Evolutionary conservation across 768 basidiomycete species (phyloP).

Genomic region (Leccinum rimulosum): DNA sequence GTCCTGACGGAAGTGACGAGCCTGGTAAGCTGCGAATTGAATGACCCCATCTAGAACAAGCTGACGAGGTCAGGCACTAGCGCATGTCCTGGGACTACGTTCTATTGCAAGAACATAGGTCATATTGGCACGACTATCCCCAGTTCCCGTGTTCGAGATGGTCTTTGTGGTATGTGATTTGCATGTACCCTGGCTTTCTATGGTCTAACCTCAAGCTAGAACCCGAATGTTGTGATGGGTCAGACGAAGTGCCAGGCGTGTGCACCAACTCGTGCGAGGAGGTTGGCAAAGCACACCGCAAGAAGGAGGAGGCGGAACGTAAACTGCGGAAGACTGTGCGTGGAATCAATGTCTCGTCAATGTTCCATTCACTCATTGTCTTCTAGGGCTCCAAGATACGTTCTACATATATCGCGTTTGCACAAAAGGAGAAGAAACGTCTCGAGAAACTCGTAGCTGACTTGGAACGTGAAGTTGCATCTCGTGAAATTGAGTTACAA

Average conservation of each 20-base stretch:
- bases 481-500: constrained; percentile 68
- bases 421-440: constrained; percentile 85
- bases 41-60: constrained; percentile 3
- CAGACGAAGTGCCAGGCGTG: constrained; percentile 81
- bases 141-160: constrained; percentile 85
- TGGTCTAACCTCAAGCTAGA: constrained; percentile 47
- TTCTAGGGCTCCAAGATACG: constrained; percentile 88
- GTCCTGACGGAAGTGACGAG: constrained; percentile 92
- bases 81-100: constrained; percentile 72
- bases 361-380: neutral
- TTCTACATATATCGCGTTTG: constrained; percentile 80
- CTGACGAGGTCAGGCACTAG: constrained; percentile 60
- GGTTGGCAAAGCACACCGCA: constrained; percentile 67
- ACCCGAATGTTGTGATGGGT: constrained; percentile 91
- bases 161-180: constrained; percentile 75
- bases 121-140: constrained; percentile 81
- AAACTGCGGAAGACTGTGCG: constrained; percentile 80
- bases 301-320: constrained; percentile 65
- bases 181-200: neutral
- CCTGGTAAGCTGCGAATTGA: constrained; percentile 54
- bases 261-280: constrained; percentile 79
- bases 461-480: constrained; percentile 55
- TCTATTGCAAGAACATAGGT: constrained; percentile 86
- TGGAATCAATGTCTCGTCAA: neutral
- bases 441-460: constrained; percentile 63